Evolutionary conservation across 345 rosid genomes (phyloP).

Genomic region (Pistacia integerrima): DNA sequence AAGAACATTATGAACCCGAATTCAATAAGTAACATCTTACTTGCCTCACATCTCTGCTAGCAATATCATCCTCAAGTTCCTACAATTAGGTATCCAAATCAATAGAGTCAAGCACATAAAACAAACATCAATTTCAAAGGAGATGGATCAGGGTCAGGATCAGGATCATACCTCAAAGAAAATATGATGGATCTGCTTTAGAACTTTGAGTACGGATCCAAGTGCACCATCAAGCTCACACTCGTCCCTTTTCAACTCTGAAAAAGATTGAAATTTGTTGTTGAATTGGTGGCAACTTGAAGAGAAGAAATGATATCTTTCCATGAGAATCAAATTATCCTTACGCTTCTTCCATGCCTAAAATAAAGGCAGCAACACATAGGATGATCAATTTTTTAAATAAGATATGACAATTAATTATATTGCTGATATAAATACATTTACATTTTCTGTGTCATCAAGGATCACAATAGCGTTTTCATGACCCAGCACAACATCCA

Average conservation of each 20-base stretch:
- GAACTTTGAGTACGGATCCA: slow-evolving; percentile 63
- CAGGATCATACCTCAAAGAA: slow-evolving; percentile 67
- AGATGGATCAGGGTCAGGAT: not conserved
- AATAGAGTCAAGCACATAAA: slow-evolving; percentile 21
- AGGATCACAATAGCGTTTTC: slow-evolving; percentile 87
- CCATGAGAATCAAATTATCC: slow-evolving; percentile 86
- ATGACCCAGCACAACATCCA: slow-evolving; percentile 83
- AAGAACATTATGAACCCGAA: not conserved
- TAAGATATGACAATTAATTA: no score
- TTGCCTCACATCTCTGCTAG: slow-evolving; percentile 71
- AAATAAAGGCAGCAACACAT: not conserved
- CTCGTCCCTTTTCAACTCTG: slow-evolving; percentile 77
- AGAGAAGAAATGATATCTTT: slow-evolving; percentile 86
- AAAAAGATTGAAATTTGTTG: slow-evolving; percentile 60
- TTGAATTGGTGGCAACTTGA: slow-evolving; percentile 93
- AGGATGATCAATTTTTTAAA: not conserved
- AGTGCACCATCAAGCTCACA: slow-evolving; percentile 75
- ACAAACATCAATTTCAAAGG: not conserved
- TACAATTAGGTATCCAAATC: slow-evolving; percentile 24
- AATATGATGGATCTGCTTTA: slow-evolving; percentile 52
- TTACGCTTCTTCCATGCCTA: slow-evolving; percentile 44
- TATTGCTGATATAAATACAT: slow-evolving; percentile 10
- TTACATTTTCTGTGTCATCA: slow-evolving; percentile 86
- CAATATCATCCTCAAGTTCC: slow-evolving; percentile 45
- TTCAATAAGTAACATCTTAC: slow-evolving; percentile 29